Evolutionary conservation across 257 asterid species (phyloP), one percentile per base, ranked within the genome.

Genomic region (Coffea eugenioides): DNA sequence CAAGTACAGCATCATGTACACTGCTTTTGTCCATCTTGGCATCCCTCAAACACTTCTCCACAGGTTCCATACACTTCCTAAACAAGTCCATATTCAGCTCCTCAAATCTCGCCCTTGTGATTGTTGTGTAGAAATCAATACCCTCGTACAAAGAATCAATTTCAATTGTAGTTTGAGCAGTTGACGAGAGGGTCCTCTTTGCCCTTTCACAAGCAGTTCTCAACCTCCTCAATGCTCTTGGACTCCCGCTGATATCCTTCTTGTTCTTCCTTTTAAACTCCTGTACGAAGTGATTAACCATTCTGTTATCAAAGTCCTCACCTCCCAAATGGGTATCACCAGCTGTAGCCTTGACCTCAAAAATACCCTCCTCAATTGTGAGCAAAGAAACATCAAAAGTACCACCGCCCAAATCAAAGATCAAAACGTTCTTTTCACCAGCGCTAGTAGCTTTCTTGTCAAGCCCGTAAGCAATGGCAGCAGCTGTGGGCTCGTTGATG

Each of bases 311-410:
- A 65, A 84, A 84, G 20, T 84, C 87, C 34, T 84, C 87, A 52
- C 87, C 87, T 25, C 87, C 87, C 74, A 85, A 69, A 52, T 77
- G 87, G 6, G 82, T 77, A 59, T 84, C 84, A 76, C 87, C 87
- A 56, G 84, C 87, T 6, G 80, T 81, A 6, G 87, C 82, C 67
- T 78, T 84, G 52, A 84, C 85, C 74, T 80, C 82, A 68, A 85
- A 82, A 21, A 79, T 85, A 36, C 84, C 86, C 27, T 82, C 82
- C 56, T 82, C 86, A 61, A 79, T 83, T 1, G 86, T 79, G 21
- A 83, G 80, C 51, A 79, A 45, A 4, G 86, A 79, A 3, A 79
- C 86, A 83, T 83, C 86, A 49, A 79, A 79, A 59, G 83, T 83
- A 21, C 81, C 83, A 16, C 86, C 86, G 10, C 88, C 88, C 0